These are phyloP conservation scores for Venturia oleaginea DNA, from an alignment of 2,329 filamentous ascomycete species.

Conservation along the genomic window DNA sequence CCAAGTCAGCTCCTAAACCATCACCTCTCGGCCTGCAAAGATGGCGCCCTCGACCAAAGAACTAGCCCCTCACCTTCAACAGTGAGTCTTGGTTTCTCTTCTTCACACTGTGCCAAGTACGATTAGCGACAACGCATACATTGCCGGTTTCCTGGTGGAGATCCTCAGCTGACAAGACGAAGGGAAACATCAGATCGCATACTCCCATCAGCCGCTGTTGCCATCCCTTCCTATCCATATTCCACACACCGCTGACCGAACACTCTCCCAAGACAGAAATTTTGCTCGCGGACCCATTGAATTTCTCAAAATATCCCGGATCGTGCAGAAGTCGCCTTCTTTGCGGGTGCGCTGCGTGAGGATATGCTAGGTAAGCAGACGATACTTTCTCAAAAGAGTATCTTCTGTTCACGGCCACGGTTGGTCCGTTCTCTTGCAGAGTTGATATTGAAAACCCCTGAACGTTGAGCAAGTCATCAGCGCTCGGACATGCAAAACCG, in stretches of 20 bases:
- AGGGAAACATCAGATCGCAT: no score
- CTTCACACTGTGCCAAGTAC: neutral
- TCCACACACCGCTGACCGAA: neutral
- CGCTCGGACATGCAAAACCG: neutral
- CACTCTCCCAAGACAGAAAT: neutral
- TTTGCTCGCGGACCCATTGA: neutral
- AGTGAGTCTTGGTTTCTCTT: neutral
- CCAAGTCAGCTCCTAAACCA: neutral
- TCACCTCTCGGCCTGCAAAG: neutral
- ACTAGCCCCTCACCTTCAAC: neutral
- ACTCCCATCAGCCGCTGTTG: neutral
- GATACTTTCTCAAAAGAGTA: neutral
- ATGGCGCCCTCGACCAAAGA: no score
- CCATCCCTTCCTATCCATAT: neutral
- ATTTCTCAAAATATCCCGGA: neutral
- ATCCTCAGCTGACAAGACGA: neutral
- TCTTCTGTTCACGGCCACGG: neutral
- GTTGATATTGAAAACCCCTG: neutral
- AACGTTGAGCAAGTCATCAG: neutral
- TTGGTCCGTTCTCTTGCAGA: neutral
- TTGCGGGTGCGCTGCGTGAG: neutral
- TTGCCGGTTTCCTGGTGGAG: neutral
- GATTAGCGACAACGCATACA: neutral
- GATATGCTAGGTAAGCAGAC: neutral
- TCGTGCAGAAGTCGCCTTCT: neutral